Percentiles rank a stretch among this genome's conserved stretches.
These are phyloP conservation scores for Diaporthe ampelina DNA, from an alignment of 2,329 filamentous ascomycete species.

Conservation along the genomic window DNA sequence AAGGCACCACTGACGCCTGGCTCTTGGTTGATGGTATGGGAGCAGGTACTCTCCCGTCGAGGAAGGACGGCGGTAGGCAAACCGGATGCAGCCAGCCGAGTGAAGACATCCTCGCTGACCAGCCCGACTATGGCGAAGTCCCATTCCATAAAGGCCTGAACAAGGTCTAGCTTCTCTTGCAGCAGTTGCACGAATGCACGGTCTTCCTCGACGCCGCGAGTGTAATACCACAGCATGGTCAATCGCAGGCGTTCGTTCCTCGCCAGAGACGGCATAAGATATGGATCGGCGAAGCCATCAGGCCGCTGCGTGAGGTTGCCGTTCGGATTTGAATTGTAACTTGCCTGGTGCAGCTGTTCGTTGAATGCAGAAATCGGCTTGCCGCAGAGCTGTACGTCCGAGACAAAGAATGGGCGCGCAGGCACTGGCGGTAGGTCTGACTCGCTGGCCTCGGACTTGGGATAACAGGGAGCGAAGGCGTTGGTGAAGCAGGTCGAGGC, in stretches of 20 bases:
- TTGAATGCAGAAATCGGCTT: neutral
- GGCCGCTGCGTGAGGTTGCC: neutral
- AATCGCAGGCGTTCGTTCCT: conserved; percentile 50
- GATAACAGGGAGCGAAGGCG: neutral
- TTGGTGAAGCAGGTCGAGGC: neutral
- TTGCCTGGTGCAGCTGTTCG: neutral
- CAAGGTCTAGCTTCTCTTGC: conserved; percentile 58
- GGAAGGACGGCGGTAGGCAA: conserved; percentile 58
- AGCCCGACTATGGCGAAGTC: conserved; percentile 61
- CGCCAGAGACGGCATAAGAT: conserved; percentile 42
- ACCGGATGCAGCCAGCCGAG: conserved; percentile 57
- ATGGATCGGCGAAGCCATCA: conserved; percentile 17
- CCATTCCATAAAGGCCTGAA: conserved; percentile 58
- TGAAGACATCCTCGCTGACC: conserved; percentile 58
- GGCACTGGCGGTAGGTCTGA: neutral
- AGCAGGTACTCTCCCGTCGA: conserved; percentile 59
- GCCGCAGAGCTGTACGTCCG: neutral
- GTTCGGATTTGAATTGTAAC: neutral
- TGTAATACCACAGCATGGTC: conserved; percentile 60
- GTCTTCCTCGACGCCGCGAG: conserved; percentile 55
- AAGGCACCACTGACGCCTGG: conserved; percentile 50
- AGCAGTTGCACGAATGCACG: conserved; percentile 56
- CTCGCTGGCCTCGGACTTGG: neutral
- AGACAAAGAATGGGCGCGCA: neutral
- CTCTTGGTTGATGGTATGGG: conserved; percentile 57